Base-by-base conservation (phyloP, 2,329 filamentous ascomycete genomes). In the Pseudogymnoascus sp. region DNA sequence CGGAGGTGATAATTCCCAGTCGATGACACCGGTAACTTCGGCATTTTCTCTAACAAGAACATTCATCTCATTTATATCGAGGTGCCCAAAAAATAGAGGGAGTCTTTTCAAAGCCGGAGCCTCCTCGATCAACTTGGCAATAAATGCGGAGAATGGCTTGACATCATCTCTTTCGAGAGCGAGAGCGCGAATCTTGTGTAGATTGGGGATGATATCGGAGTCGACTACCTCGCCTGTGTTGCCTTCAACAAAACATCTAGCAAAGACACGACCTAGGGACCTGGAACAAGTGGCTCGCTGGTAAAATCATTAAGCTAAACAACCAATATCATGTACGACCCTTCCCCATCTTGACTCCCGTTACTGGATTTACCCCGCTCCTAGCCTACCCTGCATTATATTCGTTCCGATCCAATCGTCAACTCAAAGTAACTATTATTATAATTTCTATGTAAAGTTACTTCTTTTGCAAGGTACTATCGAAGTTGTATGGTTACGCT, bases 1-100 rank as follows among this genome's bases (percentile, higher is more conserved):
- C 18, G 29, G 10, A 26, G 62, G 37, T 7, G 64, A 65, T 26
- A 65, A 57, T 45, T 65, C 64, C 62, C 62, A 65, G 57, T 65
- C 62, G 37, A 65, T 47, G 29, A 64, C 62, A 14, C 63, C 63
- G 10, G 62, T 42, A 60, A 66, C 18, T 31, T 29, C 23, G 60
- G 42, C 34, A 62, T 60, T 39, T 39, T 66, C 45, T 37, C 60
- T 18, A 62, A 34, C 14, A 45, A 62, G 39, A 60, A 57, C n/a
- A 60, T 40, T 64, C 18, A 54, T 54, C 23, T 54, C 45, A 6
- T 54, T 54, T 54, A 54, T 31, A 16, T 54, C 45, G 45, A 54
- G 45, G 7, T 54, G 45, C 3, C 45, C 45, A 29, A 54, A 31
- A 14, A 54, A 54, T 16, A 54, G 11, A 16, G 45, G 45, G 14